phyloP scores from a whole-genome alignment of 2,329 filamentous ascomycete genomes.

The Clarireedia sp. region DNA sequence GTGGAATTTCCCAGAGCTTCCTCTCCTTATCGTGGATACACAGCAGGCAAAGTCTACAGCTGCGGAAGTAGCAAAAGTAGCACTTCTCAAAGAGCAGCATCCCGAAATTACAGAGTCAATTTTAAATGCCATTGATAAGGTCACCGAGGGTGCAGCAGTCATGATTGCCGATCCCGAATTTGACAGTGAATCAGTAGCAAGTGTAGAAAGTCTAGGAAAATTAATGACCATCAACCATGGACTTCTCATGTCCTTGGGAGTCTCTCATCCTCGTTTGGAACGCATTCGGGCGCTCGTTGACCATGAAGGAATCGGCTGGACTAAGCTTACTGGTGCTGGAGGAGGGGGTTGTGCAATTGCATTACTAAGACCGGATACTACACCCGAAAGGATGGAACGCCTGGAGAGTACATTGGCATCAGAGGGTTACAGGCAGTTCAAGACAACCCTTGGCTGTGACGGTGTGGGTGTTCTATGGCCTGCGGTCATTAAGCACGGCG shows the following conservation, averaged over 20 bases:
- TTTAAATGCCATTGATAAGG: slow-evolving; percentile 74
- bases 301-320: slow-evolving; percentile 86
- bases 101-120: slow-evolving; percentile 73
- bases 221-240: slow-evolving; percentile 93
- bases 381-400: slow-evolving; percentile 46
- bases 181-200: slow-evolving; percentile 53
- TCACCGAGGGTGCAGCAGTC: slow-evolving; percentile 48
- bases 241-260: slow-evolving; percentile 79
- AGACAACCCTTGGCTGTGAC: slow-evolving; percentile 85
- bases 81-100: slow-evolving; percentile 59
- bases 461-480: slow-evolving; percentile 93
- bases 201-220: slow-evolving; percentile 70
- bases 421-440: slow-evolving; percentile 76
- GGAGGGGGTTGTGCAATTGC: slow-evolving; percentile 96
- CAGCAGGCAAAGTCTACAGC: slow-evolving; percentile 79
- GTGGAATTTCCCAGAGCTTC: slow-evolving; percentile 85
- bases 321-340: slow-evolving; percentile 91
- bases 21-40: slow-evolving; percentile 83
- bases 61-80: slow-evolving; percentile 81
- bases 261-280: slow-evolving; percentile 90
- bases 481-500: slow-evolving; percentile 78
- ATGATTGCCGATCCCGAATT: slow-evolving; percentile 56
- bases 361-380: slow-evolving; percentile 62
- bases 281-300: slow-evolving; percentile 87
- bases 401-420: slow-evolving; percentile 58